Conservation (phyloP, 345 rosid genomes). For the Brassica nigra region DNA sequence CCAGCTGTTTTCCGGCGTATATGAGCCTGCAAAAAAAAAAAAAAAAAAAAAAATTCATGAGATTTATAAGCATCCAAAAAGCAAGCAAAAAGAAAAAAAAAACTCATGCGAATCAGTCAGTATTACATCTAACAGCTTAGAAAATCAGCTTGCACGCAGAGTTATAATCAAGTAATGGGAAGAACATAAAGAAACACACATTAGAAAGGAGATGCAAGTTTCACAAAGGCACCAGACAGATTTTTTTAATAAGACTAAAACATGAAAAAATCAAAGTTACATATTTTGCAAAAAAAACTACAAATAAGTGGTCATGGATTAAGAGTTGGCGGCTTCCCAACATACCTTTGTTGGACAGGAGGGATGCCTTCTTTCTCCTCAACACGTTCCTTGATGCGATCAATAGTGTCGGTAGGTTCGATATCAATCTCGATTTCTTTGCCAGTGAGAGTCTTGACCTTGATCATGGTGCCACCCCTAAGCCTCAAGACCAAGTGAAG, state of each 20-base stretch:
- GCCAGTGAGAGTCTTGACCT: slow-evolving; percentile 92
- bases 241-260: not conserved
- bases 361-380: slow-evolving; percentile 99
- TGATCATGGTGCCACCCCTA: slow-evolving; percentile 97
- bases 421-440: slow-evolving; percentile 93
- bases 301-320: too few species aligned
- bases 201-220: not conserved
- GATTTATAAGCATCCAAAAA: too few species aligned
- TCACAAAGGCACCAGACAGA: not conserved
- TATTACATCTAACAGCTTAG: not conserved
- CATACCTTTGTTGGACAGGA: slow-evolving; percentile 81
- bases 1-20: slow-evolving; percentile 91
- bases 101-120: not conserved
- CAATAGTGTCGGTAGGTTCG: slow-evolving; percentile 89
- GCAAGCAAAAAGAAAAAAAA: not conserved
- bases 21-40: slow-evolving; percentile 56
- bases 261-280: not conserved
- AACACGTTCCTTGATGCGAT: slow-evolving; percentile 87
- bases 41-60: not conserved
- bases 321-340: too few species aligned
- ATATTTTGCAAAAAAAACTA: too few species aligned
- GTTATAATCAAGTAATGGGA: not conserved
- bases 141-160: not conserved
- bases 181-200: not conserved
- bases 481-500: slow-evolving; percentile 91